Evolutionary conservation across 305 asterid genomes (phyloP).

Genomic region (Withania somnifera): DNA sequence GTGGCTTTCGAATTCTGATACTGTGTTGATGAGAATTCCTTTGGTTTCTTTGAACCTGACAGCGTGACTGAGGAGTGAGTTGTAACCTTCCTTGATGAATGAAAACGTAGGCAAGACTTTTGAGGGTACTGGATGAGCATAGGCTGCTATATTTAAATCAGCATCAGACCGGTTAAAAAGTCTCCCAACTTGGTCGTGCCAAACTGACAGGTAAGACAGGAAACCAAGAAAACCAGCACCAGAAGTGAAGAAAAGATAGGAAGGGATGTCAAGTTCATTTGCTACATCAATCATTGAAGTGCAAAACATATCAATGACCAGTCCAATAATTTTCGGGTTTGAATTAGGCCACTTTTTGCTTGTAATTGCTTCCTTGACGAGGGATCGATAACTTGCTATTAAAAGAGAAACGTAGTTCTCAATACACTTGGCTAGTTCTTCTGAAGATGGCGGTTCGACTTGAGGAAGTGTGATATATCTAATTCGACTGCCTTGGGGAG

Average conservation of each 20-base stretch:
- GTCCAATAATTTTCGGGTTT: slow-evolving; percentile 7
- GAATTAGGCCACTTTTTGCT: slow-evolving; percentile 3
- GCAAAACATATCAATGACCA: slow-evolving; percentile 39
- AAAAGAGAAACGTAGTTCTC: not conserved
- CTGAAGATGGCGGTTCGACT: slow-evolving; percentile 1
- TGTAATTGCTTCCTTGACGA: slow-evolving; percentile 15
- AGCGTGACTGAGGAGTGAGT: slow-evolving; percentile 2
- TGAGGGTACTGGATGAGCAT: slow-evolving; percentile 18
- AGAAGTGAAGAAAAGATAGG: slow-evolving; percentile 31
- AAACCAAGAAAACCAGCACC: slow-evolving; percentile 25
- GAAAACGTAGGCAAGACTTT: slow-evolving; percentile 18
- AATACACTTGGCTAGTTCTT: not conserved
- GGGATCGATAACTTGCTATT: slow-evolving; percentile 10
- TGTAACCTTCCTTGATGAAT: not conserved
- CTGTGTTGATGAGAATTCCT: slow-evolving; percentile 49
- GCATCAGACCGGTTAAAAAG: not conserved
- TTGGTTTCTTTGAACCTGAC: slow-evolving; percentile 14
- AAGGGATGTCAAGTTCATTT: slow-evolving; percentile 25
- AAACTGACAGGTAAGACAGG: not conserved
- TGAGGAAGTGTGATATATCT: slow-evolving; percentile 23
- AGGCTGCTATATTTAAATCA: slow-evolving; percentile 7
- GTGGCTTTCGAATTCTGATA: slow-evolving; percentile 35
- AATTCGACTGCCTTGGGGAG: slow-evolving; percentile 5
- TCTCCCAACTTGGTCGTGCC: not conserved
- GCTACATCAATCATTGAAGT: slow-evolving; percentile 31